Base-by-base conservation (phyloP, 306 rosid genomes). In the Luffa acutangula region DNA sequence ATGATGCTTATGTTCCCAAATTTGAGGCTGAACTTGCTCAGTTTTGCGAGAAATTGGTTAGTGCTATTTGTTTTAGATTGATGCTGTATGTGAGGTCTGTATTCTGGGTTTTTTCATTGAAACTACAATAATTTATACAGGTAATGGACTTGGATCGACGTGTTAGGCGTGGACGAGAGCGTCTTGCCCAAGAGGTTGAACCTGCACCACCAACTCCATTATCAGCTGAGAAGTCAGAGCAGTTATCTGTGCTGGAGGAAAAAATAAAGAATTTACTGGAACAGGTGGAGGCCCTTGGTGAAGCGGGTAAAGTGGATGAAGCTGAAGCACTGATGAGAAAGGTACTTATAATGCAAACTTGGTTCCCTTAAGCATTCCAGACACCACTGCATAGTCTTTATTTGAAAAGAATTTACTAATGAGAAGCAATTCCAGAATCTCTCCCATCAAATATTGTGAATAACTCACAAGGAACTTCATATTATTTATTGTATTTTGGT, bases 261-360 rank as follows among this genome's bases (percentile, higher is more conserved):
- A 96, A 96, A 86, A 93, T 96, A 83, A 96, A 96, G 90, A 96
- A 96, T 85, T 91, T 96, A 77, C 89, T 96, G 77, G 99, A 96
- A 76, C 99, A 93, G 82, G 99, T 89, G 83, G 99, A 96, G 85
- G 83, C 96, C 58, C 96, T 96, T 70, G 99, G 99, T 82, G 99
- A 93, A 87, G 95, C 99, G 77, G 99, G 99, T 81, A 96, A 96
- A 86, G 98, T 96, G 84, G 99, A 96, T 83, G 99, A 96, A 89
- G 99, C 99, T 83, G 99, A 93, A 87, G 99, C 99, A 62, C 89
- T 93, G 21, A 96, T 96, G 99, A 91, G 99, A 85, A 96, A 91
- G 98, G 97, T 95, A 64, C 83, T 84, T 78, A 79, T 65, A 56
- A 66, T 66, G 33, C 78, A 74, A 31, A 34, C 12, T 18, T 36